Evolutionary conservation across 495 filamentous ascomycete genomes (phyloP).

Genomic region (Neurospora cerealis): DNA sequence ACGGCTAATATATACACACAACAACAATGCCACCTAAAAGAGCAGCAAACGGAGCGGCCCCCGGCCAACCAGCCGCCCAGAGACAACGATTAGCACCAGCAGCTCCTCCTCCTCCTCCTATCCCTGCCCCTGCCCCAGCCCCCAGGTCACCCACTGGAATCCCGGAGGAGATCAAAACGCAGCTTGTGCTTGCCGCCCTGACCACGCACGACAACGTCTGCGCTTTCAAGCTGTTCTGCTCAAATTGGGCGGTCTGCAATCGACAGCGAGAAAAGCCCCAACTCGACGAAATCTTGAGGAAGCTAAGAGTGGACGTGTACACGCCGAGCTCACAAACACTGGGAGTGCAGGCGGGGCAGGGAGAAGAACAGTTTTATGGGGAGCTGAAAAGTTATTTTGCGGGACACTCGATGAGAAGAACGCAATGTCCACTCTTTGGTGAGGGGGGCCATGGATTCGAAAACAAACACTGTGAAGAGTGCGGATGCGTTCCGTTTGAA

Average conservation of each 20-base stretch:
- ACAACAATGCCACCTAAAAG: background rate
- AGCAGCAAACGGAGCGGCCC: background rate
- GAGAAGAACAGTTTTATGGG: background rate
- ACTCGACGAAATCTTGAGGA: slow-evolving; percentile 2
- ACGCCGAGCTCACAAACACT: background rate
- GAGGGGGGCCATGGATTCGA: background rate
- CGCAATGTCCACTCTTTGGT: background rate
- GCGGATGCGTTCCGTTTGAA: background rate
- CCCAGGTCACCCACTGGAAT: background rate
- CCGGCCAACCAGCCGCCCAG: background rate
- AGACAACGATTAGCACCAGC: background rate
- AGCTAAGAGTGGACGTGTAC: slow-evolving; percentile 8
- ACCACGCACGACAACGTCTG: background rate
- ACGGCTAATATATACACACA: background rate
- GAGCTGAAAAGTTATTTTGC: background rate
- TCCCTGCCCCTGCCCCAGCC: background rate
- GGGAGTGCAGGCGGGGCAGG: background rate
- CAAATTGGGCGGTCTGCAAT: slow-evolving; percentile 6
- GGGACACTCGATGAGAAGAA: background rate
- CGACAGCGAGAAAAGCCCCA: background rate
- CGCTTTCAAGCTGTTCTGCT: slow-evolving; percentile 3
- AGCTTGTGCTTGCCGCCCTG: slow-evolving; percentile 1
- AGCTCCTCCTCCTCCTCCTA: background rate
- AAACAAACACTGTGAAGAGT: background rate
- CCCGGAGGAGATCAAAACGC: slow-evolving; percentile 2